phyloP scores from a whole-genome alignment of 2,329 filamentous ascomycete species.

The Cryphonectria nitschkei region DNA sequence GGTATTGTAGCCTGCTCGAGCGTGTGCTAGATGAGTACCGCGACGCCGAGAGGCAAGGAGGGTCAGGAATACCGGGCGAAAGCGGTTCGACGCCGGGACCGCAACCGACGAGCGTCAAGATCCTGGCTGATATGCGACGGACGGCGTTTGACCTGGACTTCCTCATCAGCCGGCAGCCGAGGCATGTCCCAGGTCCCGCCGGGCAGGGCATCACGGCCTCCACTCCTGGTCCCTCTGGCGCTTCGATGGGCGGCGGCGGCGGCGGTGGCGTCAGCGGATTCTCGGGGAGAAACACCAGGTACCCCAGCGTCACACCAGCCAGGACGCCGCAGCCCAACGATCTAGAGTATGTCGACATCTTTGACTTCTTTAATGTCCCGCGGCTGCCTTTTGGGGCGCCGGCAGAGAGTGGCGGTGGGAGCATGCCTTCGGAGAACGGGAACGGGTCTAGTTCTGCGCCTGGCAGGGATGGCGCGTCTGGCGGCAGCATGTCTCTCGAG shows the following conservation, averaged over 20 bases:
- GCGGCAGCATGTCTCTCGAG: conserved; percentile 25
- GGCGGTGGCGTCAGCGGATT: conserved; percentile 15
- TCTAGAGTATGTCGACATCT: conserved; percentile 88
- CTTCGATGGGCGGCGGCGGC: background rate
- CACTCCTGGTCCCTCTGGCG: conserved; percentile 29
- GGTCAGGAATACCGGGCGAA: conserved; percentile 5
- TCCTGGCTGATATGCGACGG: conserved; percentile 87
- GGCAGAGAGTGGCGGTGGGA: conserved; percentile 34
- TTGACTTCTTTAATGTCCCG: conserved; percentile 93
- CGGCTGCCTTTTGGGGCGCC: conserved; percentile 60
- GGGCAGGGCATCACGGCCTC: conserved; percentile 33
- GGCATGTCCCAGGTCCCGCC: conserved; percentile 9
- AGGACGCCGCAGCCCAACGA: conserved; percentile 78
- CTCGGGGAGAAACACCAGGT: conserved; percentile 44
- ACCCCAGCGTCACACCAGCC: conserved; percentile 61
- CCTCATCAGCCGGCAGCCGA: conserved; percentile 77
- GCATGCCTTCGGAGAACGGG: conserved; percentile 26
- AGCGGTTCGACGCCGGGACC: conserved; percentile 51
- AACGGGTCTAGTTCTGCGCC: conserved; percentile 24
- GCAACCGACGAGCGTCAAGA: conserved; percentile 76
- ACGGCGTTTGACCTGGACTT: conserved; percentile 91
- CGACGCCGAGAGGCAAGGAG: conserved; percentile 75
- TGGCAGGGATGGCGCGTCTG: conserved; percentile 27
- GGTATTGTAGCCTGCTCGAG: conserved; percentile 79
- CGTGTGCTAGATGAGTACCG: conserved; percentile 85